These are phyloP conservation scores for Dimocarpus longan DNA, from an alignment of 345 rosid species.

Conservation along the genomic window DNA sequence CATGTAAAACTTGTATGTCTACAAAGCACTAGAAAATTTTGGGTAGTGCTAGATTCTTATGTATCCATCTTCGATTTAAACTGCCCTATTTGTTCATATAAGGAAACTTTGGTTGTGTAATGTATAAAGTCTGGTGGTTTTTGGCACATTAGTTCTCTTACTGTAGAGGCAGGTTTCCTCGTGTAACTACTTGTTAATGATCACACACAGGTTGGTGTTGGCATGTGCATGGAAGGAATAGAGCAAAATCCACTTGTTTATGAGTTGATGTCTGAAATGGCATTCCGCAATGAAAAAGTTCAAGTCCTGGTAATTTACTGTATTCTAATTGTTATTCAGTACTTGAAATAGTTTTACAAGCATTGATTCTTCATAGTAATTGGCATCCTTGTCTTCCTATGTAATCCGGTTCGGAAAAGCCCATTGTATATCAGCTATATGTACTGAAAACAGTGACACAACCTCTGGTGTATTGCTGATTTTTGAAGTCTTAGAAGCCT, in stretches of 20 bases:
- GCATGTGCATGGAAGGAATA: conserved; percentile 98
- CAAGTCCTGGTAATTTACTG: conserved; percentile 54
- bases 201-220: conserved; percentile 78
- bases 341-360: conserved; percentile 10
- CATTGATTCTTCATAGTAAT: neutral
- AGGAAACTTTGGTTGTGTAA: conserved; percentile 6
- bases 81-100: neutral
- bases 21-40: neutral
- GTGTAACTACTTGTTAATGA: conserved; percentile 12
- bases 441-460: too few relatives aligned
- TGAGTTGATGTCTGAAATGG: conserved; percentile 95
- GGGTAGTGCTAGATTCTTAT: too few relatives aligned
- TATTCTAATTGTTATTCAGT: conserved; percentile 8
- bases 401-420: neutral
- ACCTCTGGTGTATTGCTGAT: too few relatives aligned
- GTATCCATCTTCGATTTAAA: too few relatives aligned
- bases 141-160: neutral
- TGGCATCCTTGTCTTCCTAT: neutral
- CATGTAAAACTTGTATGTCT: neutral
- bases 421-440: neutral
- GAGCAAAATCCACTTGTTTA: conserved; percentile 95
- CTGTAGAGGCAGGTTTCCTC: neutral
- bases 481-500: too few relatives aligned
- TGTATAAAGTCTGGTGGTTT: neutral
- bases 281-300: conserved; percentile 76